Percentiles rank a stretch among this genome's conserved stretches.
Conservation (phyloP, 768 basidiomycete genomes). For the Russula virescens region DNA sequence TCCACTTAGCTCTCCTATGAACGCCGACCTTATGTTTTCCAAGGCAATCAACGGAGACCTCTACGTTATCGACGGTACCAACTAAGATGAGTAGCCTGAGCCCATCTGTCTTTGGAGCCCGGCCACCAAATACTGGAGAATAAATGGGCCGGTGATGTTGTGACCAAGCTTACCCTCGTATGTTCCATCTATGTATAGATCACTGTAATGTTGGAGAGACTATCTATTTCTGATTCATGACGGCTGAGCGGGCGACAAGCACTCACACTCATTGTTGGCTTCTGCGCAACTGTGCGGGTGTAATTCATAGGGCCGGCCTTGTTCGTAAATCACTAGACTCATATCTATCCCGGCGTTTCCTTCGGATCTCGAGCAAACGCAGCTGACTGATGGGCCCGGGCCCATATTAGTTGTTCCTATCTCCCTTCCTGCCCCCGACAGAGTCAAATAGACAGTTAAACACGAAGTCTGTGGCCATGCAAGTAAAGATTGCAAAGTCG, state of each 20-base stretch:
- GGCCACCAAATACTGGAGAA: background rate
- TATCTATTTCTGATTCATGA: background rate
- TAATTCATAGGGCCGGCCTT: too few relatives aligned
- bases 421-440: too few relatives aligned
- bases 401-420: too few relatives aligned
- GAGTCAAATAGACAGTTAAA: too few relatives aligned
- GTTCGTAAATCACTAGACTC: too few relatives aligned
- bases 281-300: background rate
- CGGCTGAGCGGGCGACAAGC: background rate
- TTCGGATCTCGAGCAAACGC: too few relatives aligned
- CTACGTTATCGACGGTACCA: slow-evolving; percentile 53
- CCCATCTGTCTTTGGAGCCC: background rate
- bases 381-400: too few relatives aligned
- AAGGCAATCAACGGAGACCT: slow-evolving; percentile 53
- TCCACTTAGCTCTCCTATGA: background rate
- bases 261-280: background rate
- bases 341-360: too few relatives aligned
- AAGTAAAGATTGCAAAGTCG: too few relatives aligned
- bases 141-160: background rate
- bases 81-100: slow-evolving; percentile 30
- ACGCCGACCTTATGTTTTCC: slow-evolving; percentile 4
- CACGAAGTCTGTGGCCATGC: background rate
- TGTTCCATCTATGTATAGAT: background rate
- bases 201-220: background rate
- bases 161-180: background rate